Percentiles rank a stretch among this genome's conserved stretches.
These are phyloP conservation scores for Wickerhamomyces sp. DNA, from an alignment of 1,139 yeast genomes.

Conservation along the genomic window DNA sequence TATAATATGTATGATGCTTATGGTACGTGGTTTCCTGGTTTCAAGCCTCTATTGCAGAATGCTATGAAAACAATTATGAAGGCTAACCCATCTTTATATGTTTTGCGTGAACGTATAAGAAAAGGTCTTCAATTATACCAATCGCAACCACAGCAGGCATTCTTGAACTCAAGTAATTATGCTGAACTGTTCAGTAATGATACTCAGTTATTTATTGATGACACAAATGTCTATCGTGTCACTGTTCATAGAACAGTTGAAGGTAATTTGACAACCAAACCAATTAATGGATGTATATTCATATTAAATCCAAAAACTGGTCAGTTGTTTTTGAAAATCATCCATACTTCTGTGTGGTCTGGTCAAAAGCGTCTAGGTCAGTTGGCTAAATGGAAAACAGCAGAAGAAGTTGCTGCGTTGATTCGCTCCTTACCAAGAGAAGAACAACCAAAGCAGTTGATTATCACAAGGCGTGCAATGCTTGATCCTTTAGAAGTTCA, in stretches of 20 bases:
- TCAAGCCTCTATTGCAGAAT: slow-evolving; percentile 83
- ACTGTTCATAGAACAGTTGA: slow-evolving; percentile 89
- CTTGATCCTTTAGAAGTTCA: slow-evolving; percentile 95
- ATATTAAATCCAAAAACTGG: slow-evolving; percentile 89
- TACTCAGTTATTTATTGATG: slow-evolving; percentile 82
- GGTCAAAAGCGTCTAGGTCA: slow-evolving; percentile 95
- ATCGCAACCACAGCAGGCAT: slow-evolving; percentile 90
- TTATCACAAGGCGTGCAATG: slow-evolving; percentile 88
- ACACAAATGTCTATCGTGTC: slow-evolving; percentile 91
- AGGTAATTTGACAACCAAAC: slow-evolving; percentile 89
- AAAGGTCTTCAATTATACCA: slow-evolving; percentile 93
- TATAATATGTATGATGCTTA: slow-evolving; percentile 95
- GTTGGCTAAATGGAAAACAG: slow-evolving; percentile 96
- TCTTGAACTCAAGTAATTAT: slow-evolving; percentile 83
- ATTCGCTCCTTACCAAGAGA: slow-evolving; percentile 85
- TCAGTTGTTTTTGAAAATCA: slow-evolving; percentile 79
- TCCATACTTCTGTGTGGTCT: slow-evolving; percentile 95
- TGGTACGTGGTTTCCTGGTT: slow-evolving; percentile 97
- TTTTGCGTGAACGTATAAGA: slow-evolving; percentile 86
- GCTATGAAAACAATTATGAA: slow-evolving; percentile 95
- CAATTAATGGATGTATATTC: slow-evolving; percentile 90
- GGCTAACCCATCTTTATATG: slow-evolving; percentile 90
- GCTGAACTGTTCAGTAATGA: slow-evolving; percentile 86
- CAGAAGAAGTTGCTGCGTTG: slow-evolving; percentile 94
- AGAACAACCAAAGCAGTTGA: slow-evolving; percentile 91